phyloP scores from a whole-genome alignment of 164 flowering plant species.

The Magnolia officinalis region DNA sequence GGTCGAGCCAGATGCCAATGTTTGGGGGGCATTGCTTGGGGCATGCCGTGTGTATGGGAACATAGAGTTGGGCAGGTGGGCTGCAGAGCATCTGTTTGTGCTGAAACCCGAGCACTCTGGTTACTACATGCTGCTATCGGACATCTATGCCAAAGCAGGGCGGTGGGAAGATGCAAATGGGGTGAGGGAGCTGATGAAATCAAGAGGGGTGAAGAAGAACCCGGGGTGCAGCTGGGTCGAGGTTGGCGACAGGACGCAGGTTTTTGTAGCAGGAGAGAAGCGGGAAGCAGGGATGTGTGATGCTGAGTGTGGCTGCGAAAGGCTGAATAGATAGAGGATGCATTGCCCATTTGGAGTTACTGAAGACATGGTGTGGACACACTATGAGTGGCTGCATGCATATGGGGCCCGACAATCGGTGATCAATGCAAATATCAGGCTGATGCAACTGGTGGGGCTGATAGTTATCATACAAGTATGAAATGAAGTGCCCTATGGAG shows the following conservation, averaged over 20 bases:
- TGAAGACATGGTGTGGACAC: neutral
- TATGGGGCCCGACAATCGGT: too few species aligned
- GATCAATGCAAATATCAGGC: too few species aligned
- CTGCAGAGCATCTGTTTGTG: conserved; percentile 22
- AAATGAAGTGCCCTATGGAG: too few species aligned
- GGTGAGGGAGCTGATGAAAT: conserved; percentile 38
- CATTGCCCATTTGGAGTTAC: neutral
- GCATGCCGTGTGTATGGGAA: conserved; percentile 38
- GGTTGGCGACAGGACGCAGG: conserved; percentile 2
- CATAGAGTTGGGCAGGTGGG: conserved; percentile 34
- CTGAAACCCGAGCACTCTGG: conserved; percentile 20
- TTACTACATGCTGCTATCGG: conserved; percentile 14
- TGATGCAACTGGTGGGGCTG: too few species aligned
- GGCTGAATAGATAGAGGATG: neutral
- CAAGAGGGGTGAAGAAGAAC: conserved; percentile 38
- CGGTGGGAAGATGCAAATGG: conserved; percentile 32
- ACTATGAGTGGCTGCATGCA: too few species aligned
- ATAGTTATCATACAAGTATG: too few species aligned
- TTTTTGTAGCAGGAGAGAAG: conserved; percentile 11
- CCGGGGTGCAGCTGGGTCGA: conserved; percentile 37
- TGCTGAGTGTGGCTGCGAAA: neutral
- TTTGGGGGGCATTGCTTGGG: conserved; percentile 55
- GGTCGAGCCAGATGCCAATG: conserved; percentile 33
- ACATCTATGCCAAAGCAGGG: conserved; percentile 20
- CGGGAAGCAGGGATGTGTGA: neutral